phyloP scores from a whole-genome alignment of 2,329 filamentous ascomycete species.

The Colletotrichum caudatum region DNA sequence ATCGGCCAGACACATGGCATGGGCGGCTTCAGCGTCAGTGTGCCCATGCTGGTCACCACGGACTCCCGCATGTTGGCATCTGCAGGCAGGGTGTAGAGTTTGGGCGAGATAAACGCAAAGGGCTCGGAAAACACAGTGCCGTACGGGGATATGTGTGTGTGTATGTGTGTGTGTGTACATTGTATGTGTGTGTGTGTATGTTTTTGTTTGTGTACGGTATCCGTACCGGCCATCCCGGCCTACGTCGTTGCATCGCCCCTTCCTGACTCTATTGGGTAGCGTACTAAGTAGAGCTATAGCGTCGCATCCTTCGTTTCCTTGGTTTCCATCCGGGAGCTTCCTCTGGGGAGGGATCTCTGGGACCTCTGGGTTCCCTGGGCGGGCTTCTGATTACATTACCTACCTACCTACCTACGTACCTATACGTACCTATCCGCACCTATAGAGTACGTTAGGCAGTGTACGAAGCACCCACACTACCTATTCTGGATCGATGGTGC shows the following conservation, averaged over 20 bases:
- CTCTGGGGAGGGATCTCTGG: not conserved
- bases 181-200: not conserved
- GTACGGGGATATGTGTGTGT: not conserved
- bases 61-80: constrained; percentile 6
- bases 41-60: not conserved
- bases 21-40: not conserved
- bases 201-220: no score
- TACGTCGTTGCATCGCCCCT: no score
- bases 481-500: not conserved
- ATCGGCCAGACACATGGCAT: constrained; percentile 2
- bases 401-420: no score
- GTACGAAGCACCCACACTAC: no score
- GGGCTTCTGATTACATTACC: no score
- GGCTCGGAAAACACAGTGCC: no score
- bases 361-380: not conserved
- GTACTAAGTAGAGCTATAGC: not conserved
- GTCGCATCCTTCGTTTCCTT: not conserved
- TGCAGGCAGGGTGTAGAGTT: not conserved
- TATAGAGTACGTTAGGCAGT: no score
- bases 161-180: no score
- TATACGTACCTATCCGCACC: no score
- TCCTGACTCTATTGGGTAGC: no score
- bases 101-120: not conserved
- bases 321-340: not conserved
- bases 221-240: not conserved